Evolutionary conservation across 257 asterid genomes (phyloP), one percentile per base, ranked within the genome.

Genomic region (Solanum chaucha): DNA sequence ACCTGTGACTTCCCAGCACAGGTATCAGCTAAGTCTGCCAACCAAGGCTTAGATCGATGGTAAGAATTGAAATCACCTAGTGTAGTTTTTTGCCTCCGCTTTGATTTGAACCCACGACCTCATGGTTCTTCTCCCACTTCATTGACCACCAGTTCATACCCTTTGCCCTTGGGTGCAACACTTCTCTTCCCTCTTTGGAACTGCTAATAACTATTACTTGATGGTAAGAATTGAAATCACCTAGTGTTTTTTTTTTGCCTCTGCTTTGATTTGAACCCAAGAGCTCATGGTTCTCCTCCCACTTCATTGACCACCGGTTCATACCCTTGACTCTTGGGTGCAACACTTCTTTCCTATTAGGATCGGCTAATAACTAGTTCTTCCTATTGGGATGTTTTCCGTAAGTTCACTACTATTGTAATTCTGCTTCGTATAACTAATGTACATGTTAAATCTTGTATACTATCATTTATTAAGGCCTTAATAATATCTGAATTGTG

Each of bases 401-500:
- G 4, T 71, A 34, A 32, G 44, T 71, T 71, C 78, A 71, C 44
- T 26, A 34, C 5, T 72, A 72, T 19, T 35, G 8, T 34, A 10
- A 4, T 72, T 10, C 46, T 77, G 36, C 38, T 8, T 46, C 8
- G 3, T 41, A 41, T 41, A 24, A 77, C 14, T 41, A 41, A 46
- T 2, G 24, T 14, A 80, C 40, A 26, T 4, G 10, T 13, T 44
- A 80, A 80, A 26, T 44, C 12, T 24, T 24, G 12, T 46, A 26
- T 26, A 46, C 48, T 46, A 80, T 51, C 59, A 51, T 51, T 51
- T 51, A 48, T 51, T 51, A 6, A 15, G 8, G 59, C 26, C 85
- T 28, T 46, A 17, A 80, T 46, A 46, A 26, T 26, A 36, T 71
- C 40, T 80, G 84, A 80, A 80, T 80, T 80, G 89, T 91, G 91